Percentiles rank a stretch among this genome's conserved stretches.
Evolutionary conservation across 441 rosid species (phyloP).

Genomic region (Manihot esculenta): DNA sequence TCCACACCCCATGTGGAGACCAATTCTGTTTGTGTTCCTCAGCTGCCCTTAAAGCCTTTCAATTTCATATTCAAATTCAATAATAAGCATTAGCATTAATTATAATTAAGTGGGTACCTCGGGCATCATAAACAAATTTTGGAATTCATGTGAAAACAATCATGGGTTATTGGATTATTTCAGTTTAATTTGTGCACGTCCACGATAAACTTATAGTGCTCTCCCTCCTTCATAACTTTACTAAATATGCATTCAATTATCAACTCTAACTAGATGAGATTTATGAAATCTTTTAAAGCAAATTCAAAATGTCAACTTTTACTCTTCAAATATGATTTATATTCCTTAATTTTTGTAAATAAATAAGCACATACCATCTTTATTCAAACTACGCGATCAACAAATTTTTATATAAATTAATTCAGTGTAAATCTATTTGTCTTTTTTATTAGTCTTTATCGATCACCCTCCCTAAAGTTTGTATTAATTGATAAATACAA

Average conservation of each 20-base stretch:
- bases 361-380: no score
- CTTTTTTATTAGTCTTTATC: no score
- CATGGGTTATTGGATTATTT: neutral
- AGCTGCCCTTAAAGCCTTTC: constrained; percentile 17
- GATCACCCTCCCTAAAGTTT: no score
- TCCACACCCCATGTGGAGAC: constrained; percentile 44
- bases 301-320: no score
- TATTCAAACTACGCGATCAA: no score
- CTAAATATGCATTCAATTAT: neutral
- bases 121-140: constrained; percentile 24
- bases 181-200: neutral
- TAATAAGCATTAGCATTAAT: neutral
- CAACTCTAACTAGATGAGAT: neutral
- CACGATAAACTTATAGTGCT: neutral
- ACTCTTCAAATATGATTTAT: no score
- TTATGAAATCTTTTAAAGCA: no score
- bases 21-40: constrained; percentile 35
- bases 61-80: neutral
- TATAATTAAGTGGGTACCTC: constrained; percentile 5
- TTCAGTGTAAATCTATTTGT: no score
- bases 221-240: neutral
- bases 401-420: no score
- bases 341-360: no score
- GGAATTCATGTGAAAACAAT: constrained; percentile 30
- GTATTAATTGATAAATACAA: no score